A percentile compares a stretch with the other conserved stretches of the same genome.
Evolutionary conservation across 352 stramenopile genomes (phyloP).

Genomic region (Phytopythium aichiense): DNA sequence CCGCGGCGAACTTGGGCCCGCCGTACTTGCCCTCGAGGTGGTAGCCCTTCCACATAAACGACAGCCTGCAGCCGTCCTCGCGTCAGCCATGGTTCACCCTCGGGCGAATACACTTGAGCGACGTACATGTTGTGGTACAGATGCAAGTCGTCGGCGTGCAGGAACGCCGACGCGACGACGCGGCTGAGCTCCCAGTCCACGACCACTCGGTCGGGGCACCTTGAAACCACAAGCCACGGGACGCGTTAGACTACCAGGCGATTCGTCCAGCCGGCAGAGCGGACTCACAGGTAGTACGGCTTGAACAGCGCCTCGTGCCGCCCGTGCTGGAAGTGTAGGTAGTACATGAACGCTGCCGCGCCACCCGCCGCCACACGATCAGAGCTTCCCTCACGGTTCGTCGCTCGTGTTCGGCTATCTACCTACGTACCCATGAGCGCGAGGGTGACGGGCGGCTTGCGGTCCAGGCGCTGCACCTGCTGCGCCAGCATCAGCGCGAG

Average conservation of each 20-base stretch:
- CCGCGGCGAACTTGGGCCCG: conserved; percentile 38
- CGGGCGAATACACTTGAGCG: conserved; percentile 2
- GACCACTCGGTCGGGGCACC: conserved; percentile 63
- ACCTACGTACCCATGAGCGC: conserved; percentile 29
- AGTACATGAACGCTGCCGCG: conserved; percentile 40
- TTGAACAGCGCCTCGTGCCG: conserved; percentile 28
- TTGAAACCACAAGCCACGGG: conserved; percentile 16
- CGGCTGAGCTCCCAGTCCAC: conserved; percentile 29
- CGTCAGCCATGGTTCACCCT: conserved; percentile 3
- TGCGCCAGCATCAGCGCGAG: conserved; percentile 33
- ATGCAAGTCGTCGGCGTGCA: conserved; percentile 84
- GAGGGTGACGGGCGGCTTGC: conserved; percentile 56
- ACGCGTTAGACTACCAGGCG: background rate
- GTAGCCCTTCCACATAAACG: conserved; percentile 83
- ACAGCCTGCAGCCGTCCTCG: conserved; percentile 31
- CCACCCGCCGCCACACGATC: background rate
- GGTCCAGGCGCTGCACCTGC: conserved; percentile 48
- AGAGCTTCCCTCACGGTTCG: background rate
- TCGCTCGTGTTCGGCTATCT: background rate
- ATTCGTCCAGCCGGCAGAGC: background rate
- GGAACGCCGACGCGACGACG: conserved; percentile 66
- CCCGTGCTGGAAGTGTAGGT: conserved; percentile 50
- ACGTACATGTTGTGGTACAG: conserved; percentile 91
- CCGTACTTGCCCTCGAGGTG: conserved; percentile 63
- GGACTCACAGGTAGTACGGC: conserved; percentile 41